Evolutionary conservation across 306 rosid species (phyloP).

Genomic region (Trifolium pratense): DNA sequence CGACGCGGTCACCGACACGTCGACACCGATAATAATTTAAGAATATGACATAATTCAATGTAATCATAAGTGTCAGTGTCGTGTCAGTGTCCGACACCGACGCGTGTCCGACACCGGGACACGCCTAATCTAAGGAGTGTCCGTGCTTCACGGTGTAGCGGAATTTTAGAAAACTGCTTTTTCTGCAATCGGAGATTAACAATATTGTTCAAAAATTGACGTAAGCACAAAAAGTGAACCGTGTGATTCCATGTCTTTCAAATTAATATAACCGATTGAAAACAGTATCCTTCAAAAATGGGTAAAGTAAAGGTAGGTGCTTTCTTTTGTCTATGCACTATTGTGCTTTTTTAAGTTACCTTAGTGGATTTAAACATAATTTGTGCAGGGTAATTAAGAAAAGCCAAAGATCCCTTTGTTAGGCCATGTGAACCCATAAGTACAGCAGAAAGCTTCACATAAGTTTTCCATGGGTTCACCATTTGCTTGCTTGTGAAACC

Average conservation of each 20-base stretch:
- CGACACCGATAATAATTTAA: no score
- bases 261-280: not conserved
- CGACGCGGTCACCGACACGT: no score
- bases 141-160: no score
- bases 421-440: conserved; percentile 98
- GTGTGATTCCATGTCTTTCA: not conserved
- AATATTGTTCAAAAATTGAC: not conserved
- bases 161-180: not conserved
- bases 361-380: conserved; percentile 98
- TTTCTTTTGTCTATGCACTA: not conserved
- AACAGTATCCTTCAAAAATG: conserved; percentile 25
- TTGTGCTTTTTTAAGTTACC: conserved; percentile 50
- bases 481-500: conserved; percentile 95
- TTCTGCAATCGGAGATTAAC: not conserved
- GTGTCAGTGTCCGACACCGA: no score
- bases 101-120: no score
- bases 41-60: no score
- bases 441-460: conserved; percentile 90
- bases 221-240: conserved; percentile 19
- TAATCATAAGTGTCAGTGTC: no score
- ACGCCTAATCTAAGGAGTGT: no score
- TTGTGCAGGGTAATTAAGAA: conserved; percentile 97
- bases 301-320: conserved; percentile 22
- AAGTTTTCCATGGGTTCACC: conserved; percentile 99
- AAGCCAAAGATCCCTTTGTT: conserved; percentile 96